phyloP scores from a whole-genome alignment of 768 basidiomycete species.

The Suillus hirtellus region DNA sequence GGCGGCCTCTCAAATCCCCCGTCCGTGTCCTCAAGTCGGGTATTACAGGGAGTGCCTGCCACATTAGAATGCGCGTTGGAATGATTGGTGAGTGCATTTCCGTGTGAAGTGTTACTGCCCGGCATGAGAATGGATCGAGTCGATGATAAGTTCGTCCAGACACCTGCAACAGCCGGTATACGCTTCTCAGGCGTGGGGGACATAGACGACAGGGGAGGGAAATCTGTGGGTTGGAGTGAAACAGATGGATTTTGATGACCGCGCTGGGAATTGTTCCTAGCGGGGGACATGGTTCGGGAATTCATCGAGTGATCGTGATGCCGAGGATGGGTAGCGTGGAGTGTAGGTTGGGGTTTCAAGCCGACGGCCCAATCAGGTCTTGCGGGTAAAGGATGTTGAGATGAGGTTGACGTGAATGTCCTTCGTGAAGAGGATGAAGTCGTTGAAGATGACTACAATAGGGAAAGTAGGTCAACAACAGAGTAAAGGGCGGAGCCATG shows the following conservation, averaged over 20 bases:
- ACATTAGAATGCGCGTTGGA: constrained; percentile 24
- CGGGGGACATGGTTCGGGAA: constrained; percentile 42
- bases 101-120: constrained; percentile 32
- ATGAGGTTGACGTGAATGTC: constrained; percentile 73
- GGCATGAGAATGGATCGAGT: constrained; percentile 53
- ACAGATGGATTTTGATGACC: constrained; percentile 37
- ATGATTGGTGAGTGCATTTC: constrained; percentile 41
- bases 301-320: constrained; percentile 51
- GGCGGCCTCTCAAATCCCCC: constrained; percentile 47
- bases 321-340: constrained; percentile 50
- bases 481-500: constrained; percentile 5
- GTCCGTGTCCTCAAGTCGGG: constrained; percentile 47
- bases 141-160: constrained; percentile 65
- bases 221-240: constrained; percentile 60
- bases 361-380: constrained; percentile 91
- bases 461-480: constrained; percentile 11
- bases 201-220: constrained; percentile 62
- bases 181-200: constrained; percentile 50
- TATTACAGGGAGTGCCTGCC: constrained; percentile 12
- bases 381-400: constrained; percentile 76
- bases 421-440: constrained; percentile 79
- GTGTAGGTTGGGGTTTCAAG: constrained; percentile 71
- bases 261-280: constrained; percentile 36
- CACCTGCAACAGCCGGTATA: constrained; percentile 56
- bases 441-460: constrained; percentile 66